Base-by-base conservation (phyloP, 805 yeast genomes). In the Metschnikowia gelsemii region DNA sequence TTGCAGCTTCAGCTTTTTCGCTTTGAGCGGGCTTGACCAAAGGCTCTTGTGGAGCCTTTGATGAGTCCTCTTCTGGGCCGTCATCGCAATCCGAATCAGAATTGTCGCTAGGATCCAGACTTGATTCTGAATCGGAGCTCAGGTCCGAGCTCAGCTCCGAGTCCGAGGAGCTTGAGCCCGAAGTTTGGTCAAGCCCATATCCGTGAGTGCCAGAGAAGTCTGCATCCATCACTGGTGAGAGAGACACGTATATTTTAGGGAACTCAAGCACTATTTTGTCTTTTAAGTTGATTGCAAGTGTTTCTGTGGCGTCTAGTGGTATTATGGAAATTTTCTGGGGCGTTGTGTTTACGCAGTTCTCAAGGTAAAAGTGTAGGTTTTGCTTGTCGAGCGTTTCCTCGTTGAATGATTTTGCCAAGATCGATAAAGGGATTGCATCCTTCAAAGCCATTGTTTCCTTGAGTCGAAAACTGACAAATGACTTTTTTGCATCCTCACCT, bases 261-360 rank as follows among this genome's bases (percentile, higher is more conserved):
- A 76, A 88, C 57, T 88, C 96, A 25, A 87, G 70, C 0, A 88
- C 85, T 0, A 80, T 69, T 42, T 72, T 71, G 25, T 79, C 79
- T 43, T 66, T 64, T n/a, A 88, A 51, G 1, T 69, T 67, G 18
- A 73, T 76, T 0, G 75, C 75, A 1, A 86, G 52, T 17, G 65
- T 43, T n/a, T 50, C 51, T 1, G 54, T 59, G 0, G 58, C 39
- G 16, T 68, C 63, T 12, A 81, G 28, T 29, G 58, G 55, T 2
- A 79, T 60, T 19, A 76, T 54, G 23, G 68, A 62, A 26, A 30
- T 17, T 22, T 30, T 20, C 19, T 18, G 25, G n/a, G 30, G 38
- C 32, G 13, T 45, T 35, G 51, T 25, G 23, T 46, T 48, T 25
- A 64, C 52, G 22, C 63, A 68, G 41, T 65, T 64, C 13, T 61